These are phyloP conservation scores for Eutrema salsugineum DNA, from an alignment of 441 rosid species.

Conservation along the genomic window DNA sequence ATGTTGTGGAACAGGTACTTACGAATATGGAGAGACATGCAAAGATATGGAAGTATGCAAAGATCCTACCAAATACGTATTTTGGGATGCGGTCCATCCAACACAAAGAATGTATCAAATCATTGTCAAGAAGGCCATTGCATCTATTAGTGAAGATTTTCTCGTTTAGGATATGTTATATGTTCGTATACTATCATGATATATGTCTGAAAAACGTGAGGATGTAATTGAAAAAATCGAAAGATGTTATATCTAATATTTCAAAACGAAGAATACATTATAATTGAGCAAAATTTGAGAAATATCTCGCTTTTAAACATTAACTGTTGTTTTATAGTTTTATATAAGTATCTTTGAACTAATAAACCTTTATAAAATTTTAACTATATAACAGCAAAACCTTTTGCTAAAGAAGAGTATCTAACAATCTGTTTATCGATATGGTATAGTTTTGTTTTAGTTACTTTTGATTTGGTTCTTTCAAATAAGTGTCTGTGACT, in stretches of 20 bases:
- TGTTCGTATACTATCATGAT: neutral
- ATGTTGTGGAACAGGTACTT: conserved; percentile 73
- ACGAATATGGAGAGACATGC: conserved; percentile 70
- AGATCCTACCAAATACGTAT: conserved; percentile 56
- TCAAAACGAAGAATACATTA: neutral
- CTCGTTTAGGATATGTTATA: conserved; percentile 20
- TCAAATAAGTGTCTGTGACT: neutral
- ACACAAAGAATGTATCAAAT: conserved; percentile 70
- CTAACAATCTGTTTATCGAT: neutral
- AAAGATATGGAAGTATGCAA: conserved; percentile 53
- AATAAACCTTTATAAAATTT: neutral
- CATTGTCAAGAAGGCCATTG: conserved; percentile 45
- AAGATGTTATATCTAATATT: neutral
- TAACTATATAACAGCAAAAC: neutral
- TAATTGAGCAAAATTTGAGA: neutral
- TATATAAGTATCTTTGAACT: neutral
- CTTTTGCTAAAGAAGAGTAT: neutral
- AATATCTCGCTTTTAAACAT: neutral
- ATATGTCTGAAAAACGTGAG: neutral
- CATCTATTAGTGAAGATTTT: conserved; percentile 35
- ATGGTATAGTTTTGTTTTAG: neutral
- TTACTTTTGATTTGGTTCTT: neutral
- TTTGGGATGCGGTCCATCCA: conserved; percentile 90
- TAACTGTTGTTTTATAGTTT: neutral
- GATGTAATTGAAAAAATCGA: neutral